Base-by-base conservation (phyloP, 768 basidiomycete species). In the Auricularia sp. region DNA sequence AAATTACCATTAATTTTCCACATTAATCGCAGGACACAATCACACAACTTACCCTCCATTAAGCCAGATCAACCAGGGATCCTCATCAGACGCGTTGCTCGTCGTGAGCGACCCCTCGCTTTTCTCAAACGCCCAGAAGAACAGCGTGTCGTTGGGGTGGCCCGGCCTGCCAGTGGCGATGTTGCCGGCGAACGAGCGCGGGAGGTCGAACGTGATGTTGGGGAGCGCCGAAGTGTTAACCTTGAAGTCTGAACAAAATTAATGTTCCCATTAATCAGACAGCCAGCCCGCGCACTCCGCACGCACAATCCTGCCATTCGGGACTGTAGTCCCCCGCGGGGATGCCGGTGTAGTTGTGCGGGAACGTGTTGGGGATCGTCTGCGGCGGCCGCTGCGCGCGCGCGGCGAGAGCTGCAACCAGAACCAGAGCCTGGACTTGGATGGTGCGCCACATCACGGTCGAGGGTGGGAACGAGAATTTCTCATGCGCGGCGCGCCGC, bases 31-130 rank as follows among this genome's bases (percentile, higher is more conserved):
- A 44, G 12, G 62, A 35, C 11, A 58, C 60, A 60, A 56, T 54
- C 51, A 72, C 82, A 60, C 29, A 29, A 29, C 29, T 29, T 68
- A 85, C 84, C 86, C 87, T 74, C 87, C 88, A 66, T 88, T 87
- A 33, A 89, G 71, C 87, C 87, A 90, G 51, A 90, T 84, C 3
- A 81, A 81, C 88, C 88, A 88, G 1, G 88, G 87, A 21, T 84
- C 76, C 14, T 73, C 66, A 58, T 71, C 76, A 18, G 69, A 71
- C n/a, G 71, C 67, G 56, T 67, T 66, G 1, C 72, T 70, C 34
- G 56, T 87, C 34, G 56, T 87, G 61, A 89, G 74, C 2, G 87
- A 87, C 4, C 83, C 85, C 18, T 75, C 68, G 0, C 74, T 72
- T 36, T 81, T 82, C 68, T 88, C 86, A 66, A 85, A 83, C 16